phyloP scores from a whole-genome alignment of 2,329 filamentous ascomycete species.

The Teratosphaeria destructans region DNA sequence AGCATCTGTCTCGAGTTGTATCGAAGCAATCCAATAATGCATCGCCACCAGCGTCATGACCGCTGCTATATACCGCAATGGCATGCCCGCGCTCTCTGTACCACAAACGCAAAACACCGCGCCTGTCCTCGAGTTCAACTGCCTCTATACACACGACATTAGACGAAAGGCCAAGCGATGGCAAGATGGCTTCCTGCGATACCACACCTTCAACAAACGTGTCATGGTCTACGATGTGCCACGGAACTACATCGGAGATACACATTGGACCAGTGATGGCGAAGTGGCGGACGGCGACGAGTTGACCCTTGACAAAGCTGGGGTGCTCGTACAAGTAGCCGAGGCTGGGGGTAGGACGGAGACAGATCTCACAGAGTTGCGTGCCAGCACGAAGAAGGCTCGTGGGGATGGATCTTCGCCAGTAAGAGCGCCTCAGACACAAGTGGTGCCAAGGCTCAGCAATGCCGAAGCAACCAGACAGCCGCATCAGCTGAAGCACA shows the following conservation, averaged over 20 bases:
- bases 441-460: slow-evolving; percentile 1
- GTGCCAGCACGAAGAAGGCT: slow-evolving; percentile 56
- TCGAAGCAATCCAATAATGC: background rate
- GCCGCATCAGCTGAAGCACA: slow-evolving; percentile 34
- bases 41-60: slow-evolving; percentile 16
- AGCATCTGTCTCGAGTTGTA: background rate
- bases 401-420: slow-evolving; percentile 11
- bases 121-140: slow-evolving; percentile 68
- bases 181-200: slow-evolving; percentile 84
- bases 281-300: slow-evolving; percentile 75
- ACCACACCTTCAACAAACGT: slow-evolving; percentile 82
- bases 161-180: slow-evolving; percentile 81
- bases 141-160: slow-evolving; percentile 78
- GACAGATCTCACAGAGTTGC: slow-evolving; percentile 66
- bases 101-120: slow-evolving; percentile 55
- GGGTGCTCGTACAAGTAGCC: slow-evolving; percentile 67
- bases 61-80: slow-evolving; percentile 22
- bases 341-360: slow-evolving; percentile 63
- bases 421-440: slow-evolving; percentile 10
- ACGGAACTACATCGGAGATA: slow-evolving; percentile 73
- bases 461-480: background rate
- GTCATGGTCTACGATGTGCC: slow-evolving; percentile 82
- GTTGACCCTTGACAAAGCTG: slow-evolving; percentile 63
- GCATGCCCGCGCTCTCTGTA: slow-evolving; percentile 27
- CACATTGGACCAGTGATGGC: slow-evolving; percentile 62